phyloP scores from a whole-genome alignment of 192 early-diverging fungal species.

The Allomyces macrogynus region DNA sequence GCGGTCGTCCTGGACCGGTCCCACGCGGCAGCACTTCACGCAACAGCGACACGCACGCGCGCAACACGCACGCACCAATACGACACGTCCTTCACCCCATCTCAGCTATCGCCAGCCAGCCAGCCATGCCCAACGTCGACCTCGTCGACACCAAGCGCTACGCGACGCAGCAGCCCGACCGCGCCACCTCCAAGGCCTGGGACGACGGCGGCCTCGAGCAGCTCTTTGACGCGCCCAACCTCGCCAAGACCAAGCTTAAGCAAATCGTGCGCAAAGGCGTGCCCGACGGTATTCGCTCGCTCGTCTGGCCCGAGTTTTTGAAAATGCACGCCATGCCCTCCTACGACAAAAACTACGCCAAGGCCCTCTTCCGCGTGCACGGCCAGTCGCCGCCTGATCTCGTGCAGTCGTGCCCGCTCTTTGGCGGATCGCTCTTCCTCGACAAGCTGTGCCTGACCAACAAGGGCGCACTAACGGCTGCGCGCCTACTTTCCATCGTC shows the following conservation, averaged over 20 bases:
- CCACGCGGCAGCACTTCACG: no score
- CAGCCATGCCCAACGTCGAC: not conserved
- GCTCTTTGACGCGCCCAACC: slow-evolving; percentile 3
- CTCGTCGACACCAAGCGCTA: not conserved
- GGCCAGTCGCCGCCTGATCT: slow-evolving; percentile 12
- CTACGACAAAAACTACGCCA: slow-evolving; percentile 20
- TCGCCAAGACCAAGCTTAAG: slow-evolving; percentile 15
- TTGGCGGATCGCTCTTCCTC: slow-evolving; percentile 13
- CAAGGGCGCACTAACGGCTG: slow-evolving; percentile 2
- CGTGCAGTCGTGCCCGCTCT: slow-evolving; percentile 1
- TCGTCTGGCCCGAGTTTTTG: not conserved
- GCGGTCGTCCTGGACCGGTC: no score
- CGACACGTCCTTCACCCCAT: no score
- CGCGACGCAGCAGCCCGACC: not conserved
- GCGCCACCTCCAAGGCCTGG: not conserved
- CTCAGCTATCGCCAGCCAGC: no score
- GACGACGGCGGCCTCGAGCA: slow-evolving; percentile 1
- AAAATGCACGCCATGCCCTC: slow-evolving; percentile 2
- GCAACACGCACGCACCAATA: no score
- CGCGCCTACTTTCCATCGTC: slow-evolving; percentile 20
- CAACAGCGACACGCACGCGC: no score
- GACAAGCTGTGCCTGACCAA: not conserved
- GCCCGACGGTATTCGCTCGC: slow-evolving; percentile 11
- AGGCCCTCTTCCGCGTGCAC: slow-evolving; percentile 13
- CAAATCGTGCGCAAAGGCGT: slow-evolving; percentile 17